Conservation (phyloP, 345 rosid species). For the Lepidium didymum region DNA sequence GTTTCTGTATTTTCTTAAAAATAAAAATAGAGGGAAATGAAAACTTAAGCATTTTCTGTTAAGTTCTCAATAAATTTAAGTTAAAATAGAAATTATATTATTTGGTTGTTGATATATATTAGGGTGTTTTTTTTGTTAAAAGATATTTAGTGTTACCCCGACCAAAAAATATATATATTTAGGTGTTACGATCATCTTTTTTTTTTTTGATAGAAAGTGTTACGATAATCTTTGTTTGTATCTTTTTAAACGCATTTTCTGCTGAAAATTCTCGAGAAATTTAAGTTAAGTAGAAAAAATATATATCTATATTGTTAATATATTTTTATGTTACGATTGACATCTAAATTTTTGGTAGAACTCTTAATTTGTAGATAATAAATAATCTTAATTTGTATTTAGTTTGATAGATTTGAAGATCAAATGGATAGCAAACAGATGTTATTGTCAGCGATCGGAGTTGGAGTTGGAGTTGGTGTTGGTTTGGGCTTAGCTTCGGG, state of each 20-base stretch:
- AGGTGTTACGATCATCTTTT: too few relatives aligned
- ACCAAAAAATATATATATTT: too few relatives aligned
- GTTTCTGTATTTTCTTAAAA: not conserved
- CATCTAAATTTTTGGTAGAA: not conserved
- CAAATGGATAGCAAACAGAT: constrained; percentile 33
- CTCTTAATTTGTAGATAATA: not conserved
- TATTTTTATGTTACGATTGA: not conserved
- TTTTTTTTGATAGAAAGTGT: too few relatives aligned
- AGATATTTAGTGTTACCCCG: too few relatives aligned
- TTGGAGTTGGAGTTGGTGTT: constrained; percentile 35
- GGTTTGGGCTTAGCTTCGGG: constrained; percentile 30
- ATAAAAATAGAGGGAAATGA: not conserved
- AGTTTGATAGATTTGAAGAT: not conserved
- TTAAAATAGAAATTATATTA: not conserved
- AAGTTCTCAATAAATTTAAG: not conserved
- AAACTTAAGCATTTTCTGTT: not conserved
- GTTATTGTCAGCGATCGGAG: constrained; percentile 33
- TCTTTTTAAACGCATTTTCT: too few relatives aligned
- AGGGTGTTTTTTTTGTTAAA: not conserved
- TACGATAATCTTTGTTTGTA: too few relatives aligned
- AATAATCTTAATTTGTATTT: not conserved
- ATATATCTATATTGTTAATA: not conserved
- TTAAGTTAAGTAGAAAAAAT: not conserved
- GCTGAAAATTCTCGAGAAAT: too few relatives aligned
- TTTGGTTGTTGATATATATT: not conserved